Evolutionary conservation across 495 filamentous ascomycete species (phyloP), one percentile per base, ranked within the genome.

Genomic region (Xylaria palmicola): DNA sequence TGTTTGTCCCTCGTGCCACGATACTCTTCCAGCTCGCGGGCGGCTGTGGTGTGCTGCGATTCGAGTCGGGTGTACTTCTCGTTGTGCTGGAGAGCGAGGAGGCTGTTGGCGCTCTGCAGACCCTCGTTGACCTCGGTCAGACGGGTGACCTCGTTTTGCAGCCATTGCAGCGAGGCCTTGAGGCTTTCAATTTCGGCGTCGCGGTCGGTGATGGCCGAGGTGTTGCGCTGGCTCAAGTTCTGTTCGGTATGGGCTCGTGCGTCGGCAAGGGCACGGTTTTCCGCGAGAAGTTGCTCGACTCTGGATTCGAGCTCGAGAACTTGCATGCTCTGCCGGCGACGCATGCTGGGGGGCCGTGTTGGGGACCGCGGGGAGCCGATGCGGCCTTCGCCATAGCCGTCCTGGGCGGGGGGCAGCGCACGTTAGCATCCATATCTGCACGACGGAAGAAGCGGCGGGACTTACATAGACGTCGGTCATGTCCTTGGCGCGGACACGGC

Each of bases 401-500:
- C 92, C 92, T 96, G 75, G 56, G 59, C 56, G 15, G 22, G 40
- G 49, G 64, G 62, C 5, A 52, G 49, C 3, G 22, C 6, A 19
- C 7, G 9, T 19, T 50, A 9, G 24, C 12, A 29, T n/a, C 29
- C 9, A 19, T n/a, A 32, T 32, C 29, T 26, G 7, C 24, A 17
- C 20, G 41, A 29, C 12, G 26, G 19, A 13, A 22, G 49, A 37
- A 15, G 6, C 4, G 9, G 27, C 4, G 27, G n/a, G n/a, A 89
- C 92, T 87, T 86, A 97, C 92, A 78, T 90, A 96, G 79, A 95
- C 89, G 83, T 96, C 90, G 70, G 89, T 81, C 92, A 96, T 96
- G 78, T 87, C 89, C 76, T 84, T 87, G 72, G 87, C 77, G 71
- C 88, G 88, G 70, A 84, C 86, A 76, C 91, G 92, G 83, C 90